These are phyloP conservation scores for Diaporthe vaccinii DNA, from an alignment of 2,329 filamentous ascomycete species.

Conservation along the genomic window DNA sequence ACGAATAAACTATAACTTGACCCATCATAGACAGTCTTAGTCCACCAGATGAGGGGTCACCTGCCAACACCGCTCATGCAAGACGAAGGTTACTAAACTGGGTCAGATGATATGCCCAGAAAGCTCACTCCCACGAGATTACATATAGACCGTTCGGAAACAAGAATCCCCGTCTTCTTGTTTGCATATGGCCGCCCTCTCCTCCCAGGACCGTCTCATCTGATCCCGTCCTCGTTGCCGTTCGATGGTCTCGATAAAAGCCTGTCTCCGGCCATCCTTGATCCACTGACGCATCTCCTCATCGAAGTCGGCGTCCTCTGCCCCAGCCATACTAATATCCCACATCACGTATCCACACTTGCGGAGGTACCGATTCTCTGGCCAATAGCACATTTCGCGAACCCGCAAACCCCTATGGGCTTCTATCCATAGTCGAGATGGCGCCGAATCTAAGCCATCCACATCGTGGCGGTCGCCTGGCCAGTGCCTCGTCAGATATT, in stretches of 20 bases:
- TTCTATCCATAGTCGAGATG: neutral
- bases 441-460: neutral
- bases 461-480: neutral
- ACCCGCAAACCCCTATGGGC: neutral
- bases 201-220: constrained; percentile 1
- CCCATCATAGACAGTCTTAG: neutral
- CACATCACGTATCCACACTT: constrained; percentile 15
- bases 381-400: neutral
- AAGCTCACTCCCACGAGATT: neutral
- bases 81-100: neutral
- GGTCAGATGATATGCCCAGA: too few species aligned
- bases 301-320: neutral
- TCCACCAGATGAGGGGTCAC: neutral
- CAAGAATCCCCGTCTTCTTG: neutral
- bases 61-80: neutral
- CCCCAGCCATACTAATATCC: neutral
- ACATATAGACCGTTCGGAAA: neutral
- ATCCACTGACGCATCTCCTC: neutral
- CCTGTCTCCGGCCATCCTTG: neutral
- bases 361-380: neutral
- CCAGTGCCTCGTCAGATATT: too few species aligned
- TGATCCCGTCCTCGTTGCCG: neutral
- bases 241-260: neutral
- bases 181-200: neutral
- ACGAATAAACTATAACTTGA: too few species aligned